These are phyloP conservation scores for Blastobotrys robertii DNA, from an alignment of 805 yeast species.

Conservation along the genomic window DNA sequence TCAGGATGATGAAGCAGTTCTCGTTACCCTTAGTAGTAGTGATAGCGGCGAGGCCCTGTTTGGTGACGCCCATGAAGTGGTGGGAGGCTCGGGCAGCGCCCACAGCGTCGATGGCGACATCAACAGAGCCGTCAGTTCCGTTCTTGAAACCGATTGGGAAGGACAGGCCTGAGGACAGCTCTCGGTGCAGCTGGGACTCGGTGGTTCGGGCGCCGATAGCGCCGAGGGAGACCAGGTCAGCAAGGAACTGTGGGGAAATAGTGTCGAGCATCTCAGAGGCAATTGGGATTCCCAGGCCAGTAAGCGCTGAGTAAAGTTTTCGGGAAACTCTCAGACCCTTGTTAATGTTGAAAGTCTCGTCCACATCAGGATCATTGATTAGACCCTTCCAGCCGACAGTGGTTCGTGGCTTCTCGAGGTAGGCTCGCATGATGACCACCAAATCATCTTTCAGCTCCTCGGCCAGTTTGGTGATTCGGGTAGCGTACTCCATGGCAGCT, in stretches of 20 bases:
- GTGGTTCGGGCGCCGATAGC: constrained; percentile 99
- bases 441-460: constrained; percentile 68
- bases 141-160: constrained; percentile 98
- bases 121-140: constrained; percentile 93
- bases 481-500: constrained; percentile 83
- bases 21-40: constrained; percentile 93
- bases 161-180: constrained; percentile 93
- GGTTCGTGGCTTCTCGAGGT: constrained; percentile 96
- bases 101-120: constrained; percentile 90
- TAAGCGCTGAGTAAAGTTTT: constrained; percentile 72
- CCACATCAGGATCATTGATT: constrained; percentile 92
- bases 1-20: constrained; percentile 83
- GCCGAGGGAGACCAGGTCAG: constrained; percentile 86
- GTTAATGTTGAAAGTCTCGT: constrained; percentile 87
- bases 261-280: constrained; percentile 98
- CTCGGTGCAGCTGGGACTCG: constrained; percentile 96
- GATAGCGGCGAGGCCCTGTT: constrained; percentile 94
- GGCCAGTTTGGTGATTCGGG: constrained; percentile 52
- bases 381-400: constrained; percentile 99
- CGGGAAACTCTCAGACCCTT: constrained; percentile 86
- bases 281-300: constrained; percentile 75
- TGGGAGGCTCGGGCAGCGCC: constrained; percentile 86
- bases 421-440: constrained; percentile 90
- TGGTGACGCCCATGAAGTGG: constrained; percentile 95
- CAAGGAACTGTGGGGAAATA: constrained; percentile 89